phyloP scores from a whole-genome alignment of 1,284 basidiomycete species.

The Cutaneotrichosporon dermatis region DNA sequence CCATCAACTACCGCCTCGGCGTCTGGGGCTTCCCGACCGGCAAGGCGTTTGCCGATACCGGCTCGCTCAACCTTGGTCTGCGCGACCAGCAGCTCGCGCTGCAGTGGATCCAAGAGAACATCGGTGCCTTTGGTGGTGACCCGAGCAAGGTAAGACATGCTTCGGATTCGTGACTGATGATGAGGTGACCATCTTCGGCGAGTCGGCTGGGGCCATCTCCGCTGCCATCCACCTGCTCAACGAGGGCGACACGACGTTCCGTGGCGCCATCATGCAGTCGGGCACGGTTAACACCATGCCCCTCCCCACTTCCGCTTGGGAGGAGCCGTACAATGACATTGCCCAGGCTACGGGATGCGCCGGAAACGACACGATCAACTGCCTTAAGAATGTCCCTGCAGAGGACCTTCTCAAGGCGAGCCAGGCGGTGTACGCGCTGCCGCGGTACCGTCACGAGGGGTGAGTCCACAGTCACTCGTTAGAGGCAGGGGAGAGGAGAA shows the following conservation, averaged over 20 bases:
- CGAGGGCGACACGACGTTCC: constrained; percentile 38
- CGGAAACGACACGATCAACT: constrained; percentile 25
- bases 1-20: constrained; percentile 51
- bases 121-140: constrained; percentile 53
- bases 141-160: constrained; percentile 32
- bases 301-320: constrained; percentile 26
- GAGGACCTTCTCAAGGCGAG: constrained; percentile 29
- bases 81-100: constrained; percentile 51
- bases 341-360: neutral
- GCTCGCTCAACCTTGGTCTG: constrained; percentile 45
- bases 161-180: constrained; percentile 3
- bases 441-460: too few species aligned
- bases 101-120: constrained; percentile 53
- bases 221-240: constrained; percentile 36
- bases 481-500: too few species aligned
- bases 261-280: constrained; percentile 47
- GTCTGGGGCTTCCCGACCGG: constrained; percentile 49
- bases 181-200: constrained; percentile 45
- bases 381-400: constrained; percentile 34
- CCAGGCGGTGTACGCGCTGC: neutral
- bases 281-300: constrained; percentile 40
- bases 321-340: constrained; percentile 29
- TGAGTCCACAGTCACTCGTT: too few species aligned
- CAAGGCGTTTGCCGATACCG: constrained; percentile 34
- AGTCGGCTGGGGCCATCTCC: constrained; percentile 46